phyloP scores from a whole-genome alignment of 192 early-diverging fungal species.

The Mortierella claussenii region DNA sequence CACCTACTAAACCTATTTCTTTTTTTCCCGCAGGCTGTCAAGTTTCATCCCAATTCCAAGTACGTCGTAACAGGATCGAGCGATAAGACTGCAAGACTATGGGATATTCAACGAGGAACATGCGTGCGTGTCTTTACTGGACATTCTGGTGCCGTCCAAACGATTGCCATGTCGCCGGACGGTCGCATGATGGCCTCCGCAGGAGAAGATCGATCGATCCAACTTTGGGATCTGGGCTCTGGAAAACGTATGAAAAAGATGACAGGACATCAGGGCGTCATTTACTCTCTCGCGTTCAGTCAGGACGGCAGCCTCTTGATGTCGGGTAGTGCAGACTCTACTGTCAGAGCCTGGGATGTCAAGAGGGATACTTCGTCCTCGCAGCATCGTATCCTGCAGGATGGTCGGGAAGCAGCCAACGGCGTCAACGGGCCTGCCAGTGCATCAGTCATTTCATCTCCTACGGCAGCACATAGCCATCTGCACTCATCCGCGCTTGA shows the following conservation, averaged over 20 bases:
- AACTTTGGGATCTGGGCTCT: conserved; percentile 91
- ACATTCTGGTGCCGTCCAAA: conserved; percentile 83
- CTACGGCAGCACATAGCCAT: conserved; percentile 7
- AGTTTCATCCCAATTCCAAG: conserved; percentile 97
- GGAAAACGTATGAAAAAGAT: conserved; percentile 86
- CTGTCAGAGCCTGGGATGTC: conserved; percentile 92
- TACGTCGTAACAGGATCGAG: conserved; percentile 93
- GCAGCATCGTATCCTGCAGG: conserved; percentile 35
- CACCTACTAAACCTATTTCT: not conserved
- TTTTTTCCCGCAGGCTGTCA: conserved; percentile 69
- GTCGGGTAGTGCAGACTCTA: conserved; percentile 88
- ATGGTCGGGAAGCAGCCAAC: conserved; percentile 10
- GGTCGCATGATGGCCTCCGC: conserved; percentile 91
- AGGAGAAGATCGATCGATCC: conserved; percentile 83
- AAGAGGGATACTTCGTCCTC: conserved; percentile 59
- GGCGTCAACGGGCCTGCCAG: conserved; percentile 49
- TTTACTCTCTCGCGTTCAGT: conserved; percentile 91
- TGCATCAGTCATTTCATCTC: conserved; percentile 14
- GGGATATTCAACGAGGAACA: conserved; percentile 92
- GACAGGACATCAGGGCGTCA: conserved; percentile 83
- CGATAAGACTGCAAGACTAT: conserved; percentile 89
- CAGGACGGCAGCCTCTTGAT: conserved; percentile 82
- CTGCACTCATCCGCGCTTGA: conserved; percentile 56
- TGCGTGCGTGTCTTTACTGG: conserved; percentile 92
- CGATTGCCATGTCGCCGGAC: conserved; percentile 92